A percentile compares a stretch with the other conserved stretches of the same genome.
Evolutionary conservation across 179 eudicot species (phyloP).

Genomic region (Vitellaria paradoxa): DNA sequence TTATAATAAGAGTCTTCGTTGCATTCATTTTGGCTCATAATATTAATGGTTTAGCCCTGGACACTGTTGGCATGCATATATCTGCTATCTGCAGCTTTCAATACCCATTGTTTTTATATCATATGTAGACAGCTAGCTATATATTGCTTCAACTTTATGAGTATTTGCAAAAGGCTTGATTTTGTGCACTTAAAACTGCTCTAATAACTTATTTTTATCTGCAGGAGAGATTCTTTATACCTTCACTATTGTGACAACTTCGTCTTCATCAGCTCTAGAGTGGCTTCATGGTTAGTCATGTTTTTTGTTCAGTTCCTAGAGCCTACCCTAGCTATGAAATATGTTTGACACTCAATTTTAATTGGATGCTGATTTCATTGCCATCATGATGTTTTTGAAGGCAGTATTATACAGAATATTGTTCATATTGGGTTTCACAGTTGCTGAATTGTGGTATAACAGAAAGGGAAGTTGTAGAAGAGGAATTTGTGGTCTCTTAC

Average conservation of each 20-base stretch:
- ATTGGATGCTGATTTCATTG: neutral
- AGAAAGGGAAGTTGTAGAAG: neutral
- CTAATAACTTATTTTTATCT: slow-evolving; percentile 12
- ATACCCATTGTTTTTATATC: slow-evolving; percentile 1
- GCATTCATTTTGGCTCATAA: neutral
- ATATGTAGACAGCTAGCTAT: neutral
- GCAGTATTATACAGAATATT: neutral
- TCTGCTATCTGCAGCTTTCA: neutral
- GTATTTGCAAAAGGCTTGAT: slow-evolving; percentile 3
- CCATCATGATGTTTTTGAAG: neutral
- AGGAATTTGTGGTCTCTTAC: neutral
- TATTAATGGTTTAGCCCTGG: neutral
- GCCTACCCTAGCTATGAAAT: neutral
- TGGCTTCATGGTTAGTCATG: slow-evolving; percentile 86
- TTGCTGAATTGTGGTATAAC: neutral
- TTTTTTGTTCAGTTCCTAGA: neutral
- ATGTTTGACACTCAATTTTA: neutral
- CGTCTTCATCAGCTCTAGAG: slow-evolving; percentile 65
- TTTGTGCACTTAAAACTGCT: neutral
- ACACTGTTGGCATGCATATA: neutral
- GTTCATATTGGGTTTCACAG: neutral
- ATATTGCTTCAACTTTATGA: neutral
- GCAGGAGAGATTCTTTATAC: slow-evolving; percentile 78
- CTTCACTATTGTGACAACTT: slow-evolving; percentile 85
- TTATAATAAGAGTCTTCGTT: neutral